Percentiles rank a stretch among this genome's conserved stretches.
phyloP scores from a whole-genome alignment of 257 asterid genomes.

The Rhazya stricta region DNA sequence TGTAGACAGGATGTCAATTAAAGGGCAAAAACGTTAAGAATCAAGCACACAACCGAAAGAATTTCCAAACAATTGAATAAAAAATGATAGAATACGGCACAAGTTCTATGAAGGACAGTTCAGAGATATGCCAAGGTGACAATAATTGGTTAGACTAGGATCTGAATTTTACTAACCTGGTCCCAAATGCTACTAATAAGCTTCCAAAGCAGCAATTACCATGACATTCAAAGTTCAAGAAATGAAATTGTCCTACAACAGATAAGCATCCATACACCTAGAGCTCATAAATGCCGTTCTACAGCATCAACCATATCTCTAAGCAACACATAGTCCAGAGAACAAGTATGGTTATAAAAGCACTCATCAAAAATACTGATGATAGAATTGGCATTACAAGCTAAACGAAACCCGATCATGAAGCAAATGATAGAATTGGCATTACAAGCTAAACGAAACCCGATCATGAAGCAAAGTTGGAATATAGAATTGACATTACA shows the following conservation, averaged over 20 bases:
- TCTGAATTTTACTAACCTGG: background rate
- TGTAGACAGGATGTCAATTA: background rate
- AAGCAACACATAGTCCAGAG: background rate
- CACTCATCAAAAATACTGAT: background rate
- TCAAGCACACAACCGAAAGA: background rate
- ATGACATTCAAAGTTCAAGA: background rate
- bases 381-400: no score
- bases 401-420: conserved; percentile 73
- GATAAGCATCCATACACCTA: background rate
- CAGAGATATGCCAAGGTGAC: background rate
- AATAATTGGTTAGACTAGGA: background rate
- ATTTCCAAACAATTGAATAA: background rate
- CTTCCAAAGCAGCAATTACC: background rate
- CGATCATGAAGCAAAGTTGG: conserved; percentile 80
- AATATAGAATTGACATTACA: no score
- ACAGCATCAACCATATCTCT: conserved; percentile 6
- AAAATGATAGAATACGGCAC: background rate
- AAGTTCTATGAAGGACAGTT: background rate
- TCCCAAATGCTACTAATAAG: background rate
- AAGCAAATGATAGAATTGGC: no score
- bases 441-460: conserved; percentile 58
- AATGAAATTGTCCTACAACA: background rate
- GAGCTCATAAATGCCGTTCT: background rate
- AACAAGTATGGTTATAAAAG: background rate
- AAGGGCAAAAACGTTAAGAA: background rate